Evolutionary conservation across 2,329 filamentous ascomycete genomes (phyloP).

Genomic region (Arachnopeziza araneosa): DNA sequence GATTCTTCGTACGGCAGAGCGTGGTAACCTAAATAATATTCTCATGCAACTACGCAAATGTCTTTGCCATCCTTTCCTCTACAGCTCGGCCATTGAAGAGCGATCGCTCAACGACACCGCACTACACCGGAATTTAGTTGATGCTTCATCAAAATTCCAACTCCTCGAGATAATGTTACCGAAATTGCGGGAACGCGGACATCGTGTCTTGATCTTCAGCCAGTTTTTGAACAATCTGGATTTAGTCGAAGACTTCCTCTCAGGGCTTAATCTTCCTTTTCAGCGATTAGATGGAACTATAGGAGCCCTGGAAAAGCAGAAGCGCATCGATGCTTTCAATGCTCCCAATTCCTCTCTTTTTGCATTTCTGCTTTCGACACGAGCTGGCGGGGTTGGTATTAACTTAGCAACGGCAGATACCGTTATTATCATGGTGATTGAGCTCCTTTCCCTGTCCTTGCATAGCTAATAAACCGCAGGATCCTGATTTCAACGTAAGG

Average conservation of each 20-base stretch:
- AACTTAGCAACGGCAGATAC: slow-evolving; percentile 96
- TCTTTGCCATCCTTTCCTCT: slow-evolving; percentile 93
- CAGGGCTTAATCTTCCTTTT: slow-evolving; percentile 65
- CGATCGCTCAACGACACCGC: slow-evolving; percentile 54
- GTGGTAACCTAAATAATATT: slow-evolving; percentile 85
- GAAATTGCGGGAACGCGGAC: slow-evolving; percentile 76
- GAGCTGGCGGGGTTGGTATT: slow-evolving; percentile 94
- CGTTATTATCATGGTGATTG: slow-evolving; percentile 82
- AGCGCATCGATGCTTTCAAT: slow-evolving; percentile 90
- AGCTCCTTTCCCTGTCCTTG: slow-evolving; percentile 58
- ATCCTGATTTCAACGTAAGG: slow-evolving; percentile 29
- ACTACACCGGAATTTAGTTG: slow-evolving; percentile 76
- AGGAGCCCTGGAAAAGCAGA: slow-evolving; percentile 80
- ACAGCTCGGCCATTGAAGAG: slow-evolving; percentile 87
- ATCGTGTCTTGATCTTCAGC: slow-evolving; percentile 91
- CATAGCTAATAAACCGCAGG: slow-evolving; percentile 18
- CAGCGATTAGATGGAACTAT: slow-evolving; percentile 83
- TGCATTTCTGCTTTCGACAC: slow-evolving; percentile 86
- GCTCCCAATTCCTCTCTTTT: slow-evolving; percentile 77
- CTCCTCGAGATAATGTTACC: slow-evolving; percentile 81
- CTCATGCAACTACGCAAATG: slow-evolving; percentile 92
- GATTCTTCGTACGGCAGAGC: slow-evolving; percentile 59
- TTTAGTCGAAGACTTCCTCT: slow-evolving; percentile 87
- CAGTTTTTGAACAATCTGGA: slow-evolving; percentile 88
- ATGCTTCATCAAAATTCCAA: slow-evolving; percentile 85